A percentile compares a stretch with the other conserved stretches of the same genome.
Conservation (phyloP, 169 alveolate species). For the Perkinsus chesapeaki region DNA sequence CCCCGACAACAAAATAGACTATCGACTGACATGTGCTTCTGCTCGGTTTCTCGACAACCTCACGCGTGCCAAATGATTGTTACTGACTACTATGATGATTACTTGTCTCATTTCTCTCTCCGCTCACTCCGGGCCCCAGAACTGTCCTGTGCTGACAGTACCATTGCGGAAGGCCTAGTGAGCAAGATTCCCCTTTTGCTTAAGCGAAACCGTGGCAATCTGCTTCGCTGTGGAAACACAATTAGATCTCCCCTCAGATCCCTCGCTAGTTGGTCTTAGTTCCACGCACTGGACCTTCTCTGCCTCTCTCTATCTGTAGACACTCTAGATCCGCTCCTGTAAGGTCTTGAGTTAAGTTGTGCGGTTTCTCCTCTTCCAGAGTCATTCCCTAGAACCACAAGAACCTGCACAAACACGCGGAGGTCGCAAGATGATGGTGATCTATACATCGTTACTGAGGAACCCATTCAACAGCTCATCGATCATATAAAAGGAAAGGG, state of each 20-base stretch:
- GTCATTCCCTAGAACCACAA: background rate
- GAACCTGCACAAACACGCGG: too few species aligned
- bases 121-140: slow-evolving; percentile 1
- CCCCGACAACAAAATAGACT: background rate
- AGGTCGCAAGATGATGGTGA: too few species aligned
- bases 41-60: background rate
- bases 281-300: slow-evolving; percentile 1
- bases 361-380: background rate
- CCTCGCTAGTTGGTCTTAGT: background rate
- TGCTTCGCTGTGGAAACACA: too few species aligned
- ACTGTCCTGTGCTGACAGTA: background rate
- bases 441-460: too few species aligned
- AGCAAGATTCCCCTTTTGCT: too few species aligned
- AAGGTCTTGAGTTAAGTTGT: background rate
- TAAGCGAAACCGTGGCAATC: too few species aligned
- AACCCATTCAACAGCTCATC: too few species aligned
- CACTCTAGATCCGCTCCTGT: background rate
- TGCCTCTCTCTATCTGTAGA: background rate
- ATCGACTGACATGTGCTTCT: background rate
- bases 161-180: background rate
- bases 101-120: background rate
- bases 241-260: background rate
- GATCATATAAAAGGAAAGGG: too few species aligned
- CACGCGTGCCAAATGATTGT: background rate
- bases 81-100: background rate